Evolutionary conservation across 805 yeast genomes (phyloP).

Genomic region (Saturnispora diversa): DNA sequence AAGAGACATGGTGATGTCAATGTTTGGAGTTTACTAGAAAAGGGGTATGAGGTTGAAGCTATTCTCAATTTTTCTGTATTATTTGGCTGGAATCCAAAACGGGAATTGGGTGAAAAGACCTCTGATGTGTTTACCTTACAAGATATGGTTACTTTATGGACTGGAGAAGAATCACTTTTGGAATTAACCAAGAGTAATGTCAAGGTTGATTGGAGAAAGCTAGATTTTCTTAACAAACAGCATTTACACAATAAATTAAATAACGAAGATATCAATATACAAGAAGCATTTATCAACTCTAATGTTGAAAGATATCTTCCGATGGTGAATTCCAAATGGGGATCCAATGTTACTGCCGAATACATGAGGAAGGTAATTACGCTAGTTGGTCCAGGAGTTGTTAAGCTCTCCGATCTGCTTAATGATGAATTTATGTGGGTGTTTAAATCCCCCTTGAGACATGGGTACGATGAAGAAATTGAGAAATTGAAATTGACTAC

Average conservation of each 20-base stretch:
- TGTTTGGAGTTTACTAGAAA: constrained; percentile 45
- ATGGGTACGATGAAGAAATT: constrained; percentile 1
- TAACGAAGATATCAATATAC: constrained; percentile 10
- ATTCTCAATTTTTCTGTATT: constrained; percentile 78
- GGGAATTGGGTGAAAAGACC: constrained; percentile 39
- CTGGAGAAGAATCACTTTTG: constrained; percentile 34
- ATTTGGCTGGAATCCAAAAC: constrained; percentile 90
- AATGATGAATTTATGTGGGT: constrained; percentile 9
- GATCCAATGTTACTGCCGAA: constrained; percentile 1
- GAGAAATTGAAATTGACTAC: neutral
- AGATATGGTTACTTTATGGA: constrained; percentile 49
- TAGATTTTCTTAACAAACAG: constrained; percentile 67
- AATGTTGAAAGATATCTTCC: constrained; percentile 25
- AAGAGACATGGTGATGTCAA: constrained; percentile 82
- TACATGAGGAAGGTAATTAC: constrained; percentile 30
- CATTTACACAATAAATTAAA: constrained; percentile 44
- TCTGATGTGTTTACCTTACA: constrained; percentile 46
- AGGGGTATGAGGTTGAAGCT: constrained; percentile 80
- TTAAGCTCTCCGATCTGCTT: constrained; percentile 29
- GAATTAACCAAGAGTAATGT: constrained; percentile 90
- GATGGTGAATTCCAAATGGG: constrained; percentile 14
- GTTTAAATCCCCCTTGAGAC: constrained; percentile 2
- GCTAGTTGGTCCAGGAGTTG: constrained; percentile 41
- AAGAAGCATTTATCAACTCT: constrained; percentile 32
- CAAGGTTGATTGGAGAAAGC: constrained; percentile 73